Conservation (phyloP, 495 filamentous ascomycete species). For the Talaromyces trachyspermus region DNA sequence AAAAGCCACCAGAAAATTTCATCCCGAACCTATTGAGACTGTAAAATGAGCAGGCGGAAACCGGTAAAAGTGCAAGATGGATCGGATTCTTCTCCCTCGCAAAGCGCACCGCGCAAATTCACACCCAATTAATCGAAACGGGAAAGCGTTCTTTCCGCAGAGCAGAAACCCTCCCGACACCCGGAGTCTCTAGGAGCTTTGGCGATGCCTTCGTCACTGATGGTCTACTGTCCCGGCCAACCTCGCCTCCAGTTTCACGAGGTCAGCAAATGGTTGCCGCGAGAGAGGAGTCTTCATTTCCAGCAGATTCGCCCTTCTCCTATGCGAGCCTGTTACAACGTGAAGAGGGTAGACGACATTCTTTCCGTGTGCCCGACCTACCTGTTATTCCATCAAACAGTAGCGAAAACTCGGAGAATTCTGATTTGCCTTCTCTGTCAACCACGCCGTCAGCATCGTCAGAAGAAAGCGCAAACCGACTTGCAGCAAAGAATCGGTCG, state of each 20-base stretch:
- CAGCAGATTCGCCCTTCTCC: constrained; percentile 39
- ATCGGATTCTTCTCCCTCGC: constrained; percentile 2
- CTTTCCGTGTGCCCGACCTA: constrained; percentile 47
- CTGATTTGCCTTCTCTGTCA: constrained; percentile 40
- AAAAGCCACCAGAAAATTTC: constrained; percentile 17
- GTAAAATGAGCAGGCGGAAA: constrained; percentile 12
- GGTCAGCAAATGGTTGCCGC: constrained; percentile 11
- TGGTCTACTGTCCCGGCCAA: constrained; percentile 19
- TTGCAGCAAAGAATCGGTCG: constrained; percentile 29
- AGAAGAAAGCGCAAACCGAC: constrained; percentile 28
- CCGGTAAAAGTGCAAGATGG: constrained; percentile 4
- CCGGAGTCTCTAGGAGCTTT: constrained; percentile 5
- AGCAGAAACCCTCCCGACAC: constrained; percentile 14
- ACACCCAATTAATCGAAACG: constrained; percentile 54
- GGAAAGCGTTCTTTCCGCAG: constrained; percentile 41
- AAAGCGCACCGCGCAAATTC: constrained; percentile 37
- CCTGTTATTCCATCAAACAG: constrained; percentile 48
- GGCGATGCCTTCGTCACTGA: constrained; percentile 10
- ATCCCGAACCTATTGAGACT: constrained; percentile 25
- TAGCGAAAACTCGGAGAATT: constrained; percentile 47
- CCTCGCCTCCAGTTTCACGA: constrained; percentile 12
- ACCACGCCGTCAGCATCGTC: constrained; percentile 37
- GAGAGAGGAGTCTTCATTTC: constrained; percentile 1
- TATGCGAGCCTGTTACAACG: constrained; percentile 35
- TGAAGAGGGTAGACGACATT: constrained; percentile 38